Evolutionary conservation across 2,329 filamentous ascomycete genomes (phyloP).

Genomic region (Fusarium albosuccineum): DNA sequence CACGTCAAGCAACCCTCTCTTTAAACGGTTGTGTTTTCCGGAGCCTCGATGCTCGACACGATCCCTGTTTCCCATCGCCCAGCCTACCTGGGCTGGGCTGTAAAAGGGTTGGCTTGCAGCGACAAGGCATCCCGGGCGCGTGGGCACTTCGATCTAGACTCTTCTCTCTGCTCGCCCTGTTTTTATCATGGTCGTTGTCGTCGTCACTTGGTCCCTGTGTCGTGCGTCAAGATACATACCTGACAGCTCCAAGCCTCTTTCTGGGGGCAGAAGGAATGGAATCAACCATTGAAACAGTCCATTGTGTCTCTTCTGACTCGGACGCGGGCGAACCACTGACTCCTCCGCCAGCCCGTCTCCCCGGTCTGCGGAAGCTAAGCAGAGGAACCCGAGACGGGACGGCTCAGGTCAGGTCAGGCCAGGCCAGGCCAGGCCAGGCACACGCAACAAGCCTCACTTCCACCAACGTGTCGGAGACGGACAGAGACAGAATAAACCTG

Average conservation of each 20-base stretch:
- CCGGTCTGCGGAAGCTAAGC: not conserved
- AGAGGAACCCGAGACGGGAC: not conserved
- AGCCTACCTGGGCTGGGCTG: conserved; percentile 5
- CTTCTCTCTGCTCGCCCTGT: conserved; percentile 20
- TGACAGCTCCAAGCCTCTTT: not conserved
- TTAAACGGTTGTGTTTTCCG: not conserved
- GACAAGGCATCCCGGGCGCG: conserved; percentile 21
- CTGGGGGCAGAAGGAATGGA: not conserved
- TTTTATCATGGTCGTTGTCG: not conserved
- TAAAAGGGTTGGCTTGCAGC: conserved; percentile 13
- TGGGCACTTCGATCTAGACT: conserved; percentile 4
- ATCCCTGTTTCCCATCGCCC: conserved; percentile 26
- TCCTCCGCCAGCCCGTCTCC: not conserved
- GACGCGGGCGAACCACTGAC: conserved; percentile 7
- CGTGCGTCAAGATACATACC: not conserved
- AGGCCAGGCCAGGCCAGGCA: not conserved
- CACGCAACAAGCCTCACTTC: conserved; percentile 20
- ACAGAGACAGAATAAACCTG: too few relatives aligned
- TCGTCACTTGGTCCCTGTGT: not conserved
- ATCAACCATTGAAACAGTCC: not conserved
- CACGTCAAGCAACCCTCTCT: not conserved
- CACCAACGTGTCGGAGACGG: too few relatives aligned
- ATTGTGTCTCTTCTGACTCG: conserved; percentile 4
- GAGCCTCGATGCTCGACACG: conserved; percentile 4
- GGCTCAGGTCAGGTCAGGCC: too few relatives aligned